Percentiles rank a stretch among this genome's conserved stretches.
Evolutionary conservation across 148 eudicot species (phyloP).

Genomic region (Silene conica): DNA sequence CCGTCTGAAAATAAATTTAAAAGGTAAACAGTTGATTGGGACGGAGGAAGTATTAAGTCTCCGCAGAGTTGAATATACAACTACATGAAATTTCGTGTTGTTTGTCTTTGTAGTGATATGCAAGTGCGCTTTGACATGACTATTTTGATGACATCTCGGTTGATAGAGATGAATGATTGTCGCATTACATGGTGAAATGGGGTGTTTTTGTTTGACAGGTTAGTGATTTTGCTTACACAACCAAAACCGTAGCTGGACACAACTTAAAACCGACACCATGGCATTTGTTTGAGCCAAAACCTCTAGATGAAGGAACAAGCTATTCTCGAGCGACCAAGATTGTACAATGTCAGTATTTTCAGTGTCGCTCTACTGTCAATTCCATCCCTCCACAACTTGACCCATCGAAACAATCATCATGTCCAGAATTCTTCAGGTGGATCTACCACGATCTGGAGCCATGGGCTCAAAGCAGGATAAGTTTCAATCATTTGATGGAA

Average conservation of each 20-base stretch:
- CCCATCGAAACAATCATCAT: conserved; percentile 32
- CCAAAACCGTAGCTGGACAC: conserved; percentile 78
- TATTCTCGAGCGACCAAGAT: conserved; percentile 64
- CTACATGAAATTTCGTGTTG: too few relatives aligned
- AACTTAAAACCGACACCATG: conserved; percentile 90
- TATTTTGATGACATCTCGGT: background rate
- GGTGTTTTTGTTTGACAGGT: conserved; percentile 38
- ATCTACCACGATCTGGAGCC: conserved; percentile 67
- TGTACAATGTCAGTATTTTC: conserved; percentile 67
- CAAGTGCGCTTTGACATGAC: too few relatives aligned
- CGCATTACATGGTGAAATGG: background rate
- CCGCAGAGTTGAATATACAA: too few relatives aligned
- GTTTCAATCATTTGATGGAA: conserved; percentile 46
- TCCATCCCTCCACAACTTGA: conserved; percentile 19
- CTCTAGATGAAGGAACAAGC: conserved; percentile 40
- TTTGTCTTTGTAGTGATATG: too few relatives aligned
- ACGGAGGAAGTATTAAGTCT: too few relatives aligned
- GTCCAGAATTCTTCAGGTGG: conserved; percentile 67
- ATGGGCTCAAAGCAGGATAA: conserved; percentile 53
- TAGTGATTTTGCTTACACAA: conserved; percentile 53
- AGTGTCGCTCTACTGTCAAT: conserved; percentile 34
- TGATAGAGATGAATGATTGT: background rate
- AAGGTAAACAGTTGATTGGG: too few relatives aligned
- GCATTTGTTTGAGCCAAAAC: conserved; percentile 62
- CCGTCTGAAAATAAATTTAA: too few relatives aligned